Evolutionary conservation across 2,329 filamentous ascomycete species (phyloP), one percentile per base, ranked within the genome.

Genomic region (Fusarium poae): DNA sequence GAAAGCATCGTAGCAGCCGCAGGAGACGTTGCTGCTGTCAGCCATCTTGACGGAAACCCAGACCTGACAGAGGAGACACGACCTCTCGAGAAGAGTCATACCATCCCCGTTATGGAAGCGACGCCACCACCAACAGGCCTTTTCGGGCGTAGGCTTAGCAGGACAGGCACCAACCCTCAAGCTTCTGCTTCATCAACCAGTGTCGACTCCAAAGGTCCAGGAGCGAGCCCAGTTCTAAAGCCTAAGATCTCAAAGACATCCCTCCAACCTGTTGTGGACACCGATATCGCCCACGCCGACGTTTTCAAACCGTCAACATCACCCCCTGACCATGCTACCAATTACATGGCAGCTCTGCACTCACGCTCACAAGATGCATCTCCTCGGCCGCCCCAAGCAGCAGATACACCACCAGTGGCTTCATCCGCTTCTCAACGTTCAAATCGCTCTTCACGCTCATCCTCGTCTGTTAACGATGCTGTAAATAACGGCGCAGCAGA

Each of bases 311-410:
- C 85, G 16, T 86, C 84, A 6, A 83, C 82, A 2, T 86, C 85
- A 32, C 83, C 84, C 7, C 85, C 86, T 3, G 86, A 89, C 37
- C 83, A 88, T 74, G 91, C 91, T 25, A 83, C 85, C 23, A 86
- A 83, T 68, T 83, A 86, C 27, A 92, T 94, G 84, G 89, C 90
- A 56, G 89, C 88, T 39, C 82, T 92, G 39, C 88, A 91, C n/a
- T 86, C 83, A 20, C 83, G 86, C 20, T 88, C 90, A 1, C 84
- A 86, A 35, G 82, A 86, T n/a, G 77, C 79, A 23, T 86, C 87
- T 2, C 85, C 87, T 2, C 75, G 78, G 9, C 80, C 81, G 8
- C 57, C 15, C 83, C 74, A 42, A 76, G 16, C 57, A 25, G 39
- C 71, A 67, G 81, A 74, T 52, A 77, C 67, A 43, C 79, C 72